These are phyloP conservation scores for Extremus antarcticus DNA, from an alignment of 495 filamentous ascomycete species.

Conservation along the genomic window DNA sequence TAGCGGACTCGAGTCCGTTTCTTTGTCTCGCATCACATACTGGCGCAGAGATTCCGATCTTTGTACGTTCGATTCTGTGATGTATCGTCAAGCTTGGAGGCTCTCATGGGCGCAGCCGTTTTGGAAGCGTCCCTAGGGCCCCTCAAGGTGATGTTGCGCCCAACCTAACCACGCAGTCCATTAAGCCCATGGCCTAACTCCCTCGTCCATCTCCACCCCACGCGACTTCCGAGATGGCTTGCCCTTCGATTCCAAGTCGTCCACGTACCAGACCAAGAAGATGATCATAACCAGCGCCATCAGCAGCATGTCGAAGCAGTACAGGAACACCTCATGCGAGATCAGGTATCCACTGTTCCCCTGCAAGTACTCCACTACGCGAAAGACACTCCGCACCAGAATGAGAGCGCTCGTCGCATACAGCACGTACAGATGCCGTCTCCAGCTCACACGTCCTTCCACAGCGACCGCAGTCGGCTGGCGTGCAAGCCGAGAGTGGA, in stretches of 20 bases:
- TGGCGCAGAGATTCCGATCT: too few species aligned
- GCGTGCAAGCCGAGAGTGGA: slow-evolving; percentile 30
- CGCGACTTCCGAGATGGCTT: too few species aligned
- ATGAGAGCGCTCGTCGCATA: slow-evolving; percentile 46
- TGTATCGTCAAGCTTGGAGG: too few species aligned
- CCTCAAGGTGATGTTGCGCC: too few species aligned
- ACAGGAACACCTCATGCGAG: slow-evolving; percentile 48
- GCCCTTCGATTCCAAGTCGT: slow-evolving; percentile 17
- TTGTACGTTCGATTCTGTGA: too few species aligned
- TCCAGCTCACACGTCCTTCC: slow-evolving; percentile 34
- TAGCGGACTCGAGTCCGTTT: too few species aligned
- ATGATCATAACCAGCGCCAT: slow-evolving; percentile 46
- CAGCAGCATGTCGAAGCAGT: slow-evolving; percentile 49
- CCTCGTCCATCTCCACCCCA: too few species aligned
- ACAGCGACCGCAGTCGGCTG: slow-evolving; percentile 13
- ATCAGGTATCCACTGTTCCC: slow-evolving; percentile 42
- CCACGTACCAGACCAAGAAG: slow-evolving; percentile 39
- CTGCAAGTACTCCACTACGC: slow-evolving; percentile 51
- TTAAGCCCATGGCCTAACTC: too few species aligned
- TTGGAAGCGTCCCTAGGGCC: too few species aligned
- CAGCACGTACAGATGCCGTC: slow-evolving; percentile 39
- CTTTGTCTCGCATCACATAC: too few species aligned
- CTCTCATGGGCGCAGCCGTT: too few species aligned
- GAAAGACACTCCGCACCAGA: slow-evolving; percentile 49
- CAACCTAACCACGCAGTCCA: too few species aligned